These are phyloP conservation scores for Talaromyces sp. DNA, from an alignment of 2,329 filamentous ascomycete species.

Conservation along the genomic window DNA sequence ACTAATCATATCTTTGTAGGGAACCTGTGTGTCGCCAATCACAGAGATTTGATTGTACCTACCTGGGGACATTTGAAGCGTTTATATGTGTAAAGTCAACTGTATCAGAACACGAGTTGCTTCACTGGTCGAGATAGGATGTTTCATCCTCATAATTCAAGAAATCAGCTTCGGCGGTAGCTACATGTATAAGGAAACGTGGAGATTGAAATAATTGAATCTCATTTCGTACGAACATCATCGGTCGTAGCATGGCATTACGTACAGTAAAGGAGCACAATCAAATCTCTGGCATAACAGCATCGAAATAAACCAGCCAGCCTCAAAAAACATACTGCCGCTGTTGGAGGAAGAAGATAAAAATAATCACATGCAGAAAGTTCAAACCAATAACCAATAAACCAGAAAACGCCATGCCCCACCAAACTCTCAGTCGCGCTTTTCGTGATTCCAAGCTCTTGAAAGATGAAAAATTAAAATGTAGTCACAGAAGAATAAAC, in stretches of 20 bases:
- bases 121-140: not conserved
- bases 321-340: not conserved
- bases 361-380: not conserved
- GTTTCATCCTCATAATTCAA: not conserved
- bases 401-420: not conserved
- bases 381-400: not conserved
- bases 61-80: not conserved
- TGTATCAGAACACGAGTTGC: not conserved
- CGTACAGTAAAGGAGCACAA: not conserved
- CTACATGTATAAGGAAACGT: not conserved
- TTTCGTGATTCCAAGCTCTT: not conserved
- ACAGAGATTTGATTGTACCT: not conserved
- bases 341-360: not conserved
- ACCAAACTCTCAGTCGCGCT: not conserved
- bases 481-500: not conserved
- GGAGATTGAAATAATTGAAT: not conserved
- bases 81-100: not conserved
- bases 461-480: not conserved
- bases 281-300: not conserved
- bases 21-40: conserved; percentile 8
- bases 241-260: not conserved
- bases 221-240: not conserved
- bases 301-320: not conserved
- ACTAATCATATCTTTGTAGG: not conserved
- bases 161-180: not conserved